Base-by-base conservation (phyloP, 768 basidiomycete genomes). In the Boletus fagicola region DNA sequence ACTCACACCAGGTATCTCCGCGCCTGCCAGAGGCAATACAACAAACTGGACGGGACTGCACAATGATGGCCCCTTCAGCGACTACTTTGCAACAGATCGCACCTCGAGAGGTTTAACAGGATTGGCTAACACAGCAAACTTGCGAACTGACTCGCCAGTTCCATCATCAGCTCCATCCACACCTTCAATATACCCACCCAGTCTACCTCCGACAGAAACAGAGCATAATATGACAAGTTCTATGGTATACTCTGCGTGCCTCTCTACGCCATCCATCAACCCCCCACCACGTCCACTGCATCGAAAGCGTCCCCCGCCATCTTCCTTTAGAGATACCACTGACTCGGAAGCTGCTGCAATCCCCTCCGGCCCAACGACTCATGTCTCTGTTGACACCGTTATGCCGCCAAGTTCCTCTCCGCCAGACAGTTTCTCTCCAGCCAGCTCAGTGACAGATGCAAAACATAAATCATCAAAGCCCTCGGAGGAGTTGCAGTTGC, bases 181-280 rank as follows among this genome's bases (percentile, higher is more conserved):
- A 46, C 80, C 81, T 47, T 82, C 83, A 0, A 75, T 81, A 30
- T 81, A 82, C 60, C 78, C 81, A 10, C 69, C 77, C 1, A 77
- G 74, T 55, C 64, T 83, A 16, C 76, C 77, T 26, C 70, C 71
- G 15, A 61, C 53, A 38, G 71, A 72, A n/a, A 43, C 28, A 8
- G 56, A 56, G 36, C n/a, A 26, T 20, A 15, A 52, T 5, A 16
- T 11, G 16, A 50, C 35, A 16, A 75, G 76, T 44, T 69, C 49
- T n/a, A 35, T 51, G 16, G 20, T 56, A 40, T 22, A 48, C 22
- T 48, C 60, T 26, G 26, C 50, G 11, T 46, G 51, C 16, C 33
- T 45, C 26, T 16, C 31, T 24, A 10, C 57, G 16, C 24, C 56
- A 48, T 55, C 49, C 54, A 22, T 18, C 20, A 36, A 24, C 49